These are phyloP conservation scores for Puccinia coronata DNA, from an alignment of 1,284 basidiomycete genomes.

Conservation along the genomic window DNA sequence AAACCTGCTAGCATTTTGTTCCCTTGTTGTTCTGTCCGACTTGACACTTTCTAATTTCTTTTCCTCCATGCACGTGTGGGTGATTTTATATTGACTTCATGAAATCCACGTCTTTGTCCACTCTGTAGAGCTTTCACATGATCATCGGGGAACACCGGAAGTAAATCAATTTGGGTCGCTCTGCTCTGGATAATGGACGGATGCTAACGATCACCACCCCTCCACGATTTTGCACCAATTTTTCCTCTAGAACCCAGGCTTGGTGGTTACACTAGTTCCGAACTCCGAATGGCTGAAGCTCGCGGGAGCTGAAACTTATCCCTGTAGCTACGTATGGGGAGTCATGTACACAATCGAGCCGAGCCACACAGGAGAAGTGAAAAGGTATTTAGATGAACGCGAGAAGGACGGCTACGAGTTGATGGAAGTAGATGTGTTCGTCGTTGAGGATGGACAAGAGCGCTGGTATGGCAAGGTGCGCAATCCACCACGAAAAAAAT, in stretches of 20 bases:
- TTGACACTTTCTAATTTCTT: neutral
- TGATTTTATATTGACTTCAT: too few species aligned
- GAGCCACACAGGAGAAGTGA: slow-evolving; percentile 18
- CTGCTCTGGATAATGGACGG: neutral
- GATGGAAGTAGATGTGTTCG: slow-evolving; percentile 29
- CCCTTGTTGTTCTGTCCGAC: neutral
- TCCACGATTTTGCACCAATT: too few species aligned
- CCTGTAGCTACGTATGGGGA: slow-evolving; percentile 19
- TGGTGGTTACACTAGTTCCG: slow-evolving; percentile 42
- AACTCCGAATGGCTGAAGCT: slow-evolving; percentile 30
- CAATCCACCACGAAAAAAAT: too few species aligned
- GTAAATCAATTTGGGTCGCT: neutral
- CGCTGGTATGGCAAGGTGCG: slow-evolving; percentile 14
- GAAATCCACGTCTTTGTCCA: too few species aligned
- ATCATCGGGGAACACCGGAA: slow-evolving; percentile 46
- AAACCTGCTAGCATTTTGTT: too few species aligned
- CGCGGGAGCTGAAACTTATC: neutral
- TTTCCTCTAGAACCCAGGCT: slow-evolving; percentile 25
- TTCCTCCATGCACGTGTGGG: too few species aligned
- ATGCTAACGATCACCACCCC: neutral
- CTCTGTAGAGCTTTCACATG: slow-evolving; percentile 38
- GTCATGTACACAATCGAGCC: slow-evolving; percentile 45
- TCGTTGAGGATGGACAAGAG: slow-evolving; percentile 11
- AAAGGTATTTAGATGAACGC: slow-evolving; percentile 35
- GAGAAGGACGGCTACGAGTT: slow-evolving; percentile 48